Evolutionary conservation across 179 eudicot genomes (phyloP).

Genomic region (Gypsophila paniculata): DNA sequence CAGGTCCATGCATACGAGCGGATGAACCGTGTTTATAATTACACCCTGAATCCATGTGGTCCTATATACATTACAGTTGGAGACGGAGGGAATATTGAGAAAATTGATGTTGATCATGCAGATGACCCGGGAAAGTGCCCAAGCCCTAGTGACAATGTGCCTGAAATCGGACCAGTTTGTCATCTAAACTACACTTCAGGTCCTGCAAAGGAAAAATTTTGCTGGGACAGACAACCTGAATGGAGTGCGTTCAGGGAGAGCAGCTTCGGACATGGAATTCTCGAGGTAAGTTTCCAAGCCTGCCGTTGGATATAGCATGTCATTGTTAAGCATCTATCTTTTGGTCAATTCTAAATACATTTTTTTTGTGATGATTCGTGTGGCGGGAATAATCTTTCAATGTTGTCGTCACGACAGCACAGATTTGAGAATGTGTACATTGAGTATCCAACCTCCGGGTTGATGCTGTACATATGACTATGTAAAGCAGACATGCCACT

Average conservation of each 20-base stretch:
- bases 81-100: constrained; percentile 90
- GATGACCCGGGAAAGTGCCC: constrained; percentile 89
- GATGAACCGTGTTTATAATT: constrained; percentile 80
- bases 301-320: neutral
- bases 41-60: constrained; percentile 72
- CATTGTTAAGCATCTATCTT: neutral
- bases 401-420: no score
- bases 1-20: constrained; percentile 96
- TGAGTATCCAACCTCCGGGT: neutral
- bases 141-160: constrained; percentile 52
- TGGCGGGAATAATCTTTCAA: no score
- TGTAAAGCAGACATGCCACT: no score
- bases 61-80: constrained; percentile 78
- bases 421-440: no score
- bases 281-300: constrained; percentile 48
- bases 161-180: constrained; percentile 77
- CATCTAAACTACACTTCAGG: constrained; percentile 70
- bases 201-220: constrained; percentile 76
- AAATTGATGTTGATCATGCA: constrained; percentile 70
- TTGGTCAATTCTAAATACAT: no score
- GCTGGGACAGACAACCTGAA: constrained; percentile 88
- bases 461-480: no score
- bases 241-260: constrained; percentile 96
- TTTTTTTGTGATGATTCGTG: no score
- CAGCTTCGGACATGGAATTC: constrained; percentile 95